These are phyloP conservation scores for Piper betle DNA, from an alignment of 164 flowering plant species.

Conservation along the genomic window DNA sequence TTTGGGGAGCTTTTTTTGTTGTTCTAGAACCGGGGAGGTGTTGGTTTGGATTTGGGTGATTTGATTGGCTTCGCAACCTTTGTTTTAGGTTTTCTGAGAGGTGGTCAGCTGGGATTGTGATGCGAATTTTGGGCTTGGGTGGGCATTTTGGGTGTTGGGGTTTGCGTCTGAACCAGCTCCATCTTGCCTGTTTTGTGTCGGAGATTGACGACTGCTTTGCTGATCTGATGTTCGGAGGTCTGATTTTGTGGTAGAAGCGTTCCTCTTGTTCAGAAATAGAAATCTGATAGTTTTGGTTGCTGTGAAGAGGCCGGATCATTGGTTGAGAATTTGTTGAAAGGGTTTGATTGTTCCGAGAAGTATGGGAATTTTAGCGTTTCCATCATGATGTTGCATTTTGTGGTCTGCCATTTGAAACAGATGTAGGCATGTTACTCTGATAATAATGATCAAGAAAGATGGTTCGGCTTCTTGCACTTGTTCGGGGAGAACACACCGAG, in stretches of 20 bases:
- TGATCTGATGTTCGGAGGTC: not conserved
- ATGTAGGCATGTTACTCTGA: not conserved
- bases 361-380: not conserved
- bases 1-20: no score
- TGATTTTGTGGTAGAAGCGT: no score
- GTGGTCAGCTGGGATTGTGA: not conserved
- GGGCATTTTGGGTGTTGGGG: not conserved
- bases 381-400: not conserved
- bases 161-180: not conserved
- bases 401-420: not conserved
- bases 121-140: not conserved
- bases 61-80: not conserved
- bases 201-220: not conserved
- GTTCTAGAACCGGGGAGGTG: no score
- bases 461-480: conserved; percentile 76
- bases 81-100: not conserved
- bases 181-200: not conserved
- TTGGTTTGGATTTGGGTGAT: not conserved
- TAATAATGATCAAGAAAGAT: conserved; percentile 18
- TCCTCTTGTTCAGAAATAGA: not conserved
- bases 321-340: not conserved
- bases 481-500: conserved; percentile 39
- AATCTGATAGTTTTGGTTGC: not conserved
- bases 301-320: not conserved
- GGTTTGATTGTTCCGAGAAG: not conserved